These are phyloP conservation scores for Colletotrichum karsti DNA, from an alignment of 2,329 filamentous ascomycete genomes.

Conservation along the genomic window DNA sequence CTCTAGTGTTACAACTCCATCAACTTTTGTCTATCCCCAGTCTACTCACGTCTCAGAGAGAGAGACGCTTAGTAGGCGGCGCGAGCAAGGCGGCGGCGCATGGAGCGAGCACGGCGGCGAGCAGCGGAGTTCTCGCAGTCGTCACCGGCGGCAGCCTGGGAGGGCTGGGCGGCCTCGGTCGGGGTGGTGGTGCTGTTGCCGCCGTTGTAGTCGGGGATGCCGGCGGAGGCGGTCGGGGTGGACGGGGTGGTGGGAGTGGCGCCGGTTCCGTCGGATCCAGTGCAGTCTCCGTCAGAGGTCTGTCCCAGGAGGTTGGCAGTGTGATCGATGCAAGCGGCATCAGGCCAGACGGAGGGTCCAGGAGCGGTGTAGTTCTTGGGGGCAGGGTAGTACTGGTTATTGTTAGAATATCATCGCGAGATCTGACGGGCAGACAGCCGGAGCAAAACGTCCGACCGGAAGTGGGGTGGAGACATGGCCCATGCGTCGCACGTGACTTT, in stretches of 20 bases:
- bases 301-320: conserved; percentile 44
- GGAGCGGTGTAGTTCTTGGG: conserved; percentile 41
- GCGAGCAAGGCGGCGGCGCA: conserved; percentile 13
- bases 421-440: no score
- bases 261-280: conserved; percentile 30
- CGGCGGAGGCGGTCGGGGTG: conserved; percentile 24
- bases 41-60: background rate
- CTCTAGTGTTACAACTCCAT: background rate
- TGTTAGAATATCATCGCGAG: no score
- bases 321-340: conserved; percentile 44
- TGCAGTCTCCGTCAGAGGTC: conserved; percentile 46
- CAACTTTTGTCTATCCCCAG: background rate
- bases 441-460: no score
- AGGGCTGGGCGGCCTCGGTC: background rate
- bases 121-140: conserved; percentile 22
- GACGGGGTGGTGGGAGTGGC: conserved; percentile 4
- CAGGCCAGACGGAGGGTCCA: conserved; percentile 44
- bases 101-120: conserved; percentile 22
- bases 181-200: conserved; percentile 20
- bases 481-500: no score
- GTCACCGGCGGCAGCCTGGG: background rate
- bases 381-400: conserved; percentile 46
- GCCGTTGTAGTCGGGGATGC: conserved; percentile 24
- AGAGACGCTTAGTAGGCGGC: background rate
- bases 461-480: no score